phyloP scores from a whole-genome alignment of 208 protist genomes.

The Naegleria lovaniensis region DNA sequence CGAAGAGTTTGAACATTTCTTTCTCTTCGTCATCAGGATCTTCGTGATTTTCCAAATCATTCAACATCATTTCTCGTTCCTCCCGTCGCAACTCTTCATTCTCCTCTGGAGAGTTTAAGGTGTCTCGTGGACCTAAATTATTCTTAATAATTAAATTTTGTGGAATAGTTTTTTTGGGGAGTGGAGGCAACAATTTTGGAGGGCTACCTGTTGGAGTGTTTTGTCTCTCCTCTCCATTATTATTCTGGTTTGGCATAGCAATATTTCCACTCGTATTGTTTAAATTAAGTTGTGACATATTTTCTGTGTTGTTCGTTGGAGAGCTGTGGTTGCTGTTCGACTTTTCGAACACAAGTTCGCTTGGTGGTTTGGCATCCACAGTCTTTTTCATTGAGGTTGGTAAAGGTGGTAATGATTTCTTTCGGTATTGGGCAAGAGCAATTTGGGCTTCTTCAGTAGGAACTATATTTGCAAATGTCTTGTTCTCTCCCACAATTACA shows the following conservation, averaged over 20 bases:
- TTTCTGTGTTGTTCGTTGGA: background rate
- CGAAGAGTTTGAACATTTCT: background rate
- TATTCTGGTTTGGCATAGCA: too few relatives aligned
- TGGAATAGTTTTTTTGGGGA: background rate
- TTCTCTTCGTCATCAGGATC: background rate
- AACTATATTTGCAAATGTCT: background rate
- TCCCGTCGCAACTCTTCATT: background rate
- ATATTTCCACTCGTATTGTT: too few relatives aligned
- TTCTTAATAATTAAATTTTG: background rate
- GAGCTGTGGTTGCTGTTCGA: background rate
- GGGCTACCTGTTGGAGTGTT: background rate
- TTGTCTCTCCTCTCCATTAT: too few relatives aligned
- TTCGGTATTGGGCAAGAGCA: background rate
- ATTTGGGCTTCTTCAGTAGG: background rate
- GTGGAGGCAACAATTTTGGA: background rate
- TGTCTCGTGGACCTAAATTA: background rate
- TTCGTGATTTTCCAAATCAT: background rate
- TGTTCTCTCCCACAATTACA: background rate
- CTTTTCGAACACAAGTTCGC: background rate
- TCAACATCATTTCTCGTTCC: background rate
- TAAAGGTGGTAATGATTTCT: background rate
- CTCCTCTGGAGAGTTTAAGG: background rate
- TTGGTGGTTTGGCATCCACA: background rate
- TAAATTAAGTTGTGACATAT: too few relatives aligned
- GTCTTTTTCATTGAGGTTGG: background rate